Conservation (phyloP, 306 rosid species). For the Dryas alaskensis region DNA sequence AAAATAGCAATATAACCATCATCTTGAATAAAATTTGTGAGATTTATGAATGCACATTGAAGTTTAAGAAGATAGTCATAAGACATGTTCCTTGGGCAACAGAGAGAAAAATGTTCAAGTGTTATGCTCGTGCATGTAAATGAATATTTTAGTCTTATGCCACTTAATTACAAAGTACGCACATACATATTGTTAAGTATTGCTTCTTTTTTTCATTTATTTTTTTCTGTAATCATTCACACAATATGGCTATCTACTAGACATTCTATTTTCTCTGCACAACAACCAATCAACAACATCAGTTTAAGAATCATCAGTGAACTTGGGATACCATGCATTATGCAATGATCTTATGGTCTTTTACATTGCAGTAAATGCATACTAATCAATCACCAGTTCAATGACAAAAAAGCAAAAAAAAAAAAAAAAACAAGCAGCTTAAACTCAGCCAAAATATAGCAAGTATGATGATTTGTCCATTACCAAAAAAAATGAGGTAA, state of each 20-base stretch:
- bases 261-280: neutral
- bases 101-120: no score
- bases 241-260: neutral
- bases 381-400: neutral
- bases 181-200: no score
- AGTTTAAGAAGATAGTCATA: neutral
- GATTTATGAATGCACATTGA: neutral
- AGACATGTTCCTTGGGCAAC: neutral
- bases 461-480: neutral
- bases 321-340: neutral
- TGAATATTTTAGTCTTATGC: no score
- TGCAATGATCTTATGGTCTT: neutral
- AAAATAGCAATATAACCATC: neutral
- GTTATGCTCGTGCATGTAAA: no score
- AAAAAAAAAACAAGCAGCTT: neutral
- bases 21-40: neutral
- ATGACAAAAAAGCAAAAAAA: neutral
- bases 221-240: neutral
- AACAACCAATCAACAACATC: neutral
- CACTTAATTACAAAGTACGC: no score
- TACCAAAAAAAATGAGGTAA: neutral
- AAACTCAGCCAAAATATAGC: neutral
- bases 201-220: no score
- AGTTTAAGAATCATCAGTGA: neutral
- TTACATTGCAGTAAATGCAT: neutral